A percentile compares a stretch with the other conserved stretches of the same genome.
Conservation (phyloP, 805 yeast species). For the Lachancea dasiensis region DNA sequence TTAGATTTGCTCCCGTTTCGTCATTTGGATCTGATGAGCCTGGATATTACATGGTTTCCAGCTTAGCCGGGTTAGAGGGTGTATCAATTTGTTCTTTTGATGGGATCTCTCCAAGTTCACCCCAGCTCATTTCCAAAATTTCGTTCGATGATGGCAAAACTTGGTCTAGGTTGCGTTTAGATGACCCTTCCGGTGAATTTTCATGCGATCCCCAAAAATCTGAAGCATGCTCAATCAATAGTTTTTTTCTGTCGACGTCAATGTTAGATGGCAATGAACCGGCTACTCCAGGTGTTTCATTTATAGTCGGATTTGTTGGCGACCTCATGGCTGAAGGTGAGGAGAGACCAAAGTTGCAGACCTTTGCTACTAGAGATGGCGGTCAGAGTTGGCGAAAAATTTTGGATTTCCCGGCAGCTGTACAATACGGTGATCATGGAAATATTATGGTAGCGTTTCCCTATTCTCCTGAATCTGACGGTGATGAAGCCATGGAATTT, state of each 20-base stretch:
- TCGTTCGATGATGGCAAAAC: conserved; percentile 48
- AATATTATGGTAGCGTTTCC: conserved; percentile 64
- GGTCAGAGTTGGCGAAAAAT: conserved; percentile 66
- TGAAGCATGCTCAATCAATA: conserved; percentile 46
- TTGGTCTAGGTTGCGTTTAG: conserved; percentile 45
- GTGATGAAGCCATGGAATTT: conserved; percentile 33
- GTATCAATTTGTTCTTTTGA: not conserved
- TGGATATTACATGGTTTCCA: conserved; percentile 3
- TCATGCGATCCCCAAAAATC: conserved; percentile 29
- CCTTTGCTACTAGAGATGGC: conserved; percentile 70
- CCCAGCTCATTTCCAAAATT: conserved; percentile 31
- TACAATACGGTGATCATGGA: conserved; percentile 73
- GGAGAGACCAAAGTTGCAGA: conserved; percentile 23
- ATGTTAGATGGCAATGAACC: conserved; percentile 11
- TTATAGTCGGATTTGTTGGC: conserved; percentile 18
- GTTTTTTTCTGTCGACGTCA: conserved; percentile 36
- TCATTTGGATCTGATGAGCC: not conserved
- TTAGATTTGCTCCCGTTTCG: conserved; percentile 20
- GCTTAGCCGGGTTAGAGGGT: conserved; percentile 4
- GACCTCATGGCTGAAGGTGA: conserved; percentile 10
- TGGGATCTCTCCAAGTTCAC: not conserved
- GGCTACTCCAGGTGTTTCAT: conserved; percentile 44
- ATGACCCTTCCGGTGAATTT: conserved; percentile 37
- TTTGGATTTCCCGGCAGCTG: conserved; percentile 45
- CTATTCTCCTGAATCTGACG: conserved; percentile 31